These are phyloP conservation scores for Blastobotrys niveus DNA, from an alignment of 1,139 yeast species.

Conservation along the genomic window DNA sequence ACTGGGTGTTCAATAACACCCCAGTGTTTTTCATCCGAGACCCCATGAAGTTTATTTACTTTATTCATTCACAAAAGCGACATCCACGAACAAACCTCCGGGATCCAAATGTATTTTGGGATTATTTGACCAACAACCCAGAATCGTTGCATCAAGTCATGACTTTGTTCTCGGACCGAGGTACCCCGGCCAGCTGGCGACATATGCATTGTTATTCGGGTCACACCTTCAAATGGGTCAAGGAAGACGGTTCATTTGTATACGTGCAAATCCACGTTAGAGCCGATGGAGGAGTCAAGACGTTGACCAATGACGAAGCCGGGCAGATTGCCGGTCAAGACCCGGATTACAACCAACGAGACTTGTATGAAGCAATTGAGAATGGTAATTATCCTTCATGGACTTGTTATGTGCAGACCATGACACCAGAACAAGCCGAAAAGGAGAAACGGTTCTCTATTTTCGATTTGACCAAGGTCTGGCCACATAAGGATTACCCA, in stretches of 20 bases:
- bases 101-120: conserved; percentile 66
- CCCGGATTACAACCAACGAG: conserved; percentile 57
- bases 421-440: conserved; percentile 66
- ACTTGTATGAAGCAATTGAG: conserved; percentile 51
- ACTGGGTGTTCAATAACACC: conserved; percentile 81
- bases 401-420: conserved; percentile 60
- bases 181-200: conserved; percentile 59
- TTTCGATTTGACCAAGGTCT: conserved; percentile 66
- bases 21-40: conserved; percentile 81
- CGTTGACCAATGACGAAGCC: conserved; percentile 50
- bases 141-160: conserved; percentile 59
- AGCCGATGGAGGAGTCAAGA: conserved; percentile 56
- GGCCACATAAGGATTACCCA: conserved; percentile 75
- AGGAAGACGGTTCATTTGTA: conserved; percentile 53
- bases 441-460: conserved; percentile 40
- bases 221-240: conserved; percentile 64
- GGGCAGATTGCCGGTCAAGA: conserved; percentile 47
- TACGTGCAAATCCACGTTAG: conserved; percentile 62
- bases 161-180: conserved; percentile 60
- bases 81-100: conserved; percentile 75
- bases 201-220: conserved; percentile 70
- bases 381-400: conserved; percentile 55
- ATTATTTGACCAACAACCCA: conserved; percentile 54
- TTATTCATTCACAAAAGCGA: conserved; percentile 79
- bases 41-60: conserved; percentile 79